These are phyloP conservation scores for Fraxinus latifolia DNA, from an alignment of 305 asterid genomes.

Conservation along the genomic window DNA sequence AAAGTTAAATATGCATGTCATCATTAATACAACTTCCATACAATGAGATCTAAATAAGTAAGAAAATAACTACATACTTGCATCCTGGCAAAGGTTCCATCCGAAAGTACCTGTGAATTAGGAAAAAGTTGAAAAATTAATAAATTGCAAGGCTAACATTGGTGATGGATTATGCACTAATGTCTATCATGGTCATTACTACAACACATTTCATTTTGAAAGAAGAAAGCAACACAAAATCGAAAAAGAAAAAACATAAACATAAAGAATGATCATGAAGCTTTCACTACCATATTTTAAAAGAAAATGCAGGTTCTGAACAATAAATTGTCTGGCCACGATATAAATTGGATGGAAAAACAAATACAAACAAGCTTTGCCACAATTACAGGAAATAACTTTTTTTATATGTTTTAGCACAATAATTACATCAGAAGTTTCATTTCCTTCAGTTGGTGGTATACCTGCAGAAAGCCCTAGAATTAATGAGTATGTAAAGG, in stretches of 20 bases:
- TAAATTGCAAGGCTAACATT: conserved; percentile 2
- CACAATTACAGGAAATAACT: not conserved
- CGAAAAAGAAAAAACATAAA: conserved; percentile 4
- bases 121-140: conserved; percentile 4
- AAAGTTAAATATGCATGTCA: not conserved
- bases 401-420: conserved; percentile 10
- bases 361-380: not conserved
- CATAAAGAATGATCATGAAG: conserved; percentile 11
- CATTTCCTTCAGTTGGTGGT: conserved; percentile 1
- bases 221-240: not conserved
- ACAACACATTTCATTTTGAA: not conserved
- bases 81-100: conserved; percentile 91
- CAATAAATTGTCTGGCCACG: conserved; percentile 5
- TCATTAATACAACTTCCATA: not conserved
- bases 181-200: conserved; percentile 5
- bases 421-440: conserved; percentile 14
- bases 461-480: not conserved
- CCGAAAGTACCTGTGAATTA: conserved; percentile 72
- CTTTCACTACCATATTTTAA: not conserved
- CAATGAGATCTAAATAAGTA: not conserved
- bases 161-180: conserved; percentile 3
- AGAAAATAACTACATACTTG: conserved; percentile 55
- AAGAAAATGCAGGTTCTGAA: not conserved
- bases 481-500: not conserved
- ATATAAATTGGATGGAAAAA: not conserved